Base-by-base conservation (phyloP, 2,329 filamentous ascomycete species). In the Colletotrichum theobromicola region DNA sequence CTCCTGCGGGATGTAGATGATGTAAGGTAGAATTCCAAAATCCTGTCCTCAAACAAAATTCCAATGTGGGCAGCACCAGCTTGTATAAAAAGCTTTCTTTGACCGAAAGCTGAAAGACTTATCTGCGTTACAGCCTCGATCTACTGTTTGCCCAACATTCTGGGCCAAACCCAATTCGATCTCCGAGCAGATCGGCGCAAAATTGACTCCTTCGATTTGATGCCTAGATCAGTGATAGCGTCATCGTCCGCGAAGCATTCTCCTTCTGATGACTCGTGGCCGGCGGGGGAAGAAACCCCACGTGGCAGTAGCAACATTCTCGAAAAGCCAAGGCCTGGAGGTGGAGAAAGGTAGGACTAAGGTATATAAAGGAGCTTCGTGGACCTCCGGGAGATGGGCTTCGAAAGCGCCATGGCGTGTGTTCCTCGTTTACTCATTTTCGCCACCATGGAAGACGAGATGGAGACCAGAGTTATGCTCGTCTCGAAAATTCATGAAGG, bases 161-260 rank as follows among this genome's bases (percentile, higher is more conserved):
- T 50, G 42, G 0, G 10, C 42, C 12, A 21, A 0, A 0, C 21
- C 7, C 13, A n/a, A 21, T n/a, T 5, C 10, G 21, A 21, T 2
- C 8, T 4, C 42, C 13, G 42, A 50, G n/a, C 5, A 13, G 10
- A 46, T 46, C 42, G 0, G 42, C 42, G 7, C 0, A 21, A 0
- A 21, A 0, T 13, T 7, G 6, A n/a, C n/a, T 50, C n/a, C 13
- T 0, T 6, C n/a, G 42, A 12, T 5, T 50, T 7, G 7, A n/a
- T 0, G 7, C n/a, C n/a, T n/a, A 13, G 4, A 21, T 4, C 12
- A 46, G 2, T 2, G 0, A 46, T 13, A 46, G 10, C 42, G 42
- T 50, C 42, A 21, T 50, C n/a, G 42, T 12, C 0, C n/a, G 42
- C n/a, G 42, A 4, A 21, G 2, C 5, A 50, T 50, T 50, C 42